A percentile compares a stretch with the other conserved stretches of the same genome.
Evolutionary conservation across 2,329 filamentous ascomycete species (phyloP).

Genomic region (Knoxdaviesia proteae): DNA sequence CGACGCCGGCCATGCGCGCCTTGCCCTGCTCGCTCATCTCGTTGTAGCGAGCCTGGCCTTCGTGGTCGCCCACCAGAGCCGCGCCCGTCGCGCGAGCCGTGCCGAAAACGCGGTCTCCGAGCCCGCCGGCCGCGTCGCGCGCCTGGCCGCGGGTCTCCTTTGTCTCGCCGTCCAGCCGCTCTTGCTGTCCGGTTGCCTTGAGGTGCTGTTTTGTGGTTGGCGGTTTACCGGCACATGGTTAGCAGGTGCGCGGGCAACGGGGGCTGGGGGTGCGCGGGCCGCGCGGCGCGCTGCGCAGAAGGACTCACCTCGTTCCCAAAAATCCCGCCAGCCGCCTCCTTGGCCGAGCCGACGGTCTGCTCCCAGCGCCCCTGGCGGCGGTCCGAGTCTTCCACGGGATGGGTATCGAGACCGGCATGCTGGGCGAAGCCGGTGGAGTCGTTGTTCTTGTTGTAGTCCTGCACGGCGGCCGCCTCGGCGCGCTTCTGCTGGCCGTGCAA

Average conservation of each 20-base stretch:
- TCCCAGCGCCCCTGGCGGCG: conserved; percentile 59
- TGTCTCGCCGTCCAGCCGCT: conserved; percentile 61
- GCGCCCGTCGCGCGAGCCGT: conserved; percentile 50
- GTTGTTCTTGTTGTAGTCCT: conserved; percentile 20
- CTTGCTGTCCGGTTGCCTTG: conserved; percentile 52
- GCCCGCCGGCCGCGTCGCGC: conserved; percentile 46
- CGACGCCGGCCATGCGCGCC: conserved; percentile 63
- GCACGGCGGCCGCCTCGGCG: conserved; percentile 41
- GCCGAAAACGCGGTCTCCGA: conserved; percentile 46
- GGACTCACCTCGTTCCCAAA: conserved; percentile 46
- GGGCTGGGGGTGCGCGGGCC: too few species aligned
- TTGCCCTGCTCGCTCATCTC: conserved; percentile 62
- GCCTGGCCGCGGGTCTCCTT: conserved; percentile 72
- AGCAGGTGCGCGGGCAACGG: too few species aligned
- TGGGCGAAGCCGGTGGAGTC: conserved; percentile 24
- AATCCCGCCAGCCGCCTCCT: conserved; percentile 59
- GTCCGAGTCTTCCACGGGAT: conserved; percentile 58
- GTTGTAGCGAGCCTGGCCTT: conserved; percentile 43
- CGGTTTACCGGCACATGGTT: background rate
- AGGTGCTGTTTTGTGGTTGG: conserved; percentile 25
- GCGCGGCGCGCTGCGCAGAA: background rate
- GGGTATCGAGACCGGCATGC: conserved; percentile 45
- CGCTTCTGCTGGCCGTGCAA: conserved; percentile 42
- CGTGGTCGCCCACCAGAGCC: conserved; percentile 49
- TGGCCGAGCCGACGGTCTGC: conserved; percentile 71